Base-by-base conservation (phyloP, 1,139 yeast genomes). In the Saccharomyces hybrid region DNA sequence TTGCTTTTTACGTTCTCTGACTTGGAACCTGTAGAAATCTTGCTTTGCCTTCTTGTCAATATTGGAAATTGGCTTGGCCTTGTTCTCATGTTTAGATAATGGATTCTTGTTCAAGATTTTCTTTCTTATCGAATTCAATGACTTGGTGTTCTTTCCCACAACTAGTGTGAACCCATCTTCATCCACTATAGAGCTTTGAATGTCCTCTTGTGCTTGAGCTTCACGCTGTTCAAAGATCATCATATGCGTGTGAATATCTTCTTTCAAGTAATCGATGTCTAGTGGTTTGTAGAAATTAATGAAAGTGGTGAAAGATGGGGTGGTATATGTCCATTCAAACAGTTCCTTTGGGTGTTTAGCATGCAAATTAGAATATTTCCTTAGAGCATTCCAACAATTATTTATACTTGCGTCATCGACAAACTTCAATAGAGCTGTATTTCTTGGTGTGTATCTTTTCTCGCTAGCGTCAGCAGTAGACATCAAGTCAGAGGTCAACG, bases 21-120 rank as follows among this genome's bases (percentile, higher is more conserved):
- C 81, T 74, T 95, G 99, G 82, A 91, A 95, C 64, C 96, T 80
- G 76, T 95, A 95, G 76, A 95, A 93, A 72, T 95, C 98, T 61
- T 80, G 80, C 75, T 90, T 88, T 63, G 90, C 95, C 72, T 88
- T 87, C 75, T 80, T 83, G 71, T 86, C 83, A 72, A 79, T 75
- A 70, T 83, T 85, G 51, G 57, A 65, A 29, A 60, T 61, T 48
- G 63, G 62, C 52, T 58, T 65, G 14, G 60, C 64, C 8, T 64
- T 62, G 32, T 60, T 63, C 51, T 62, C 66, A 58, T 57, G 73
- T 63, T 58, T 71, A 51, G 57, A 69, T 60, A 70, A 52, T 47
- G 72, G 72, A 49, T 70, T 69, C 46, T 56, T 65, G 52, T 67
- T 65, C 49, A 66, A 54, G 27, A 67, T 65, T 54, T 65, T 67